A percentile compares a stretch with the other conserved stretches of the same genome.
phyloP scores from a whole-genome alignment of 2,329 filamentous ascomycete genomes.

The Onygena corvina region DNA sequence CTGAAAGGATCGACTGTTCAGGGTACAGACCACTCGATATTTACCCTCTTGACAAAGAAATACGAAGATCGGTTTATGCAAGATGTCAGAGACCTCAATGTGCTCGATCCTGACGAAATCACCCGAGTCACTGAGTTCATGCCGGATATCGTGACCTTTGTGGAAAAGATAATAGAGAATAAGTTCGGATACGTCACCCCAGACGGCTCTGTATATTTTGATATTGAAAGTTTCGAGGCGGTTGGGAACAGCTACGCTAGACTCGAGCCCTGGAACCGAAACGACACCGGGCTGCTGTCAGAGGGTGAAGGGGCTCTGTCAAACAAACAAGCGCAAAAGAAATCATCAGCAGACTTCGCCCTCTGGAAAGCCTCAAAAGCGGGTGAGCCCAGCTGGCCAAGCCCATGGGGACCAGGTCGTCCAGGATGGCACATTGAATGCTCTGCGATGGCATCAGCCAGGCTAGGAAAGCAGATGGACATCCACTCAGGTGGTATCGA shows the following conservation, averaged over 20 bases:
- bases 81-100: constrained; percentile 79
- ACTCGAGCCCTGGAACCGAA: constrained; percentile 71
- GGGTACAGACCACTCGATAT: constrained; percentile 58
- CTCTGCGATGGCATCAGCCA: constrained; percentile 84
- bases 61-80: constrained; percentile 81
- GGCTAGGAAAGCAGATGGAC: constrained; percentile 75
- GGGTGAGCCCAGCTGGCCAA: constrained; percentile 82
- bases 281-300: constrained; percentile 68
- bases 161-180: constrained; percentile 70
- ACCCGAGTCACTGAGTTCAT: constrained; percentile 91
- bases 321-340: constrained; percentile 53
- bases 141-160: constrained; percentile 72
- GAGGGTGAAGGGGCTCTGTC: constrained; percentile 79
- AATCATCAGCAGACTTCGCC: constrained; percentile 71
- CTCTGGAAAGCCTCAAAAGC: constrained; percentile 88
- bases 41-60: constrained; percentile 71
- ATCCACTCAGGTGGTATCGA: constrained; percentile 90
- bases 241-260: constrained; percentile 76
- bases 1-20: constrained; percentile 46
- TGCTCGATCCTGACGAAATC: constrained; percentile 65
- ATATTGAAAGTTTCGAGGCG: constrained; percentile 74
- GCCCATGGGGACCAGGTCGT: constrained; percentile 73
- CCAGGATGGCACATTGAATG: constrained; percentile 98
- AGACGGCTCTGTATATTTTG: constrained; percentile 88
- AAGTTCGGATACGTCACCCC: constrained; percentile 65